phyloP scores from a whole-genome alignment of 257 asterid genomes.

The Solanum lignicaule region DNA sequence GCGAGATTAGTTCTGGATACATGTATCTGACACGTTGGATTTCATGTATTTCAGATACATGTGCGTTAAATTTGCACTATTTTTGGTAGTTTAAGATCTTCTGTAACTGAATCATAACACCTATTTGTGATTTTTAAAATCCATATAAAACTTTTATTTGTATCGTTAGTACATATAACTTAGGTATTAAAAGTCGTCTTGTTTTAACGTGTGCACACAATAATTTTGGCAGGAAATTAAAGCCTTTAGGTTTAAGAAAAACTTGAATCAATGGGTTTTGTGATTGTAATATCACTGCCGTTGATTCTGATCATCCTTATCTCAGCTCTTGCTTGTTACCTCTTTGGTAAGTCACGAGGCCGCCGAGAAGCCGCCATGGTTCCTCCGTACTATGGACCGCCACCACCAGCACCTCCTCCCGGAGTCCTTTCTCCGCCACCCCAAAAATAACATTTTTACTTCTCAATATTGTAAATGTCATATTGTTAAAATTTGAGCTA shows the following conservation, averaged over 20 bases:
- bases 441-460: background rate
- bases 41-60: background rate
- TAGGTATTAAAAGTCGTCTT: background rate
- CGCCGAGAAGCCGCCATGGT: constrained; percentile 2
- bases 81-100: background rate
- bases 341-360: constrained; percentile 42
- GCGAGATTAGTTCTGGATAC: background rate
- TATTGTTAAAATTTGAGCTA: background rate
- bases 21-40: too few relatives aligned
- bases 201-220: background rate
- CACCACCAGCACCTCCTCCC: constrained; percentile 21
- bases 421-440: background rate
- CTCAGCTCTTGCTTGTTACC: constrained; percentile 40
- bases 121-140: background rate
- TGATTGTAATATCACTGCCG: constrained; percentile 49
- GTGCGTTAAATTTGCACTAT: too few relatives aligned
- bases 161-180: too few relatives aligned
- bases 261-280: constrained; percentile 30
- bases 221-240: background rate
- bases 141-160: background rate
- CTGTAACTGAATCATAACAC: too few relatives aligned
- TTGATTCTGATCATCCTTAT: constrained; percentile 39
- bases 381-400: constrained; percentile 42
- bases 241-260: background rate
- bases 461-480: background rate